Percentiles rank a stretch among this genome's conserved stretches.
phyloP scores from a whole-genome alignment of 2,329 filamentous ascomycete genomes.

The Talaromyces sp. region DNA sequence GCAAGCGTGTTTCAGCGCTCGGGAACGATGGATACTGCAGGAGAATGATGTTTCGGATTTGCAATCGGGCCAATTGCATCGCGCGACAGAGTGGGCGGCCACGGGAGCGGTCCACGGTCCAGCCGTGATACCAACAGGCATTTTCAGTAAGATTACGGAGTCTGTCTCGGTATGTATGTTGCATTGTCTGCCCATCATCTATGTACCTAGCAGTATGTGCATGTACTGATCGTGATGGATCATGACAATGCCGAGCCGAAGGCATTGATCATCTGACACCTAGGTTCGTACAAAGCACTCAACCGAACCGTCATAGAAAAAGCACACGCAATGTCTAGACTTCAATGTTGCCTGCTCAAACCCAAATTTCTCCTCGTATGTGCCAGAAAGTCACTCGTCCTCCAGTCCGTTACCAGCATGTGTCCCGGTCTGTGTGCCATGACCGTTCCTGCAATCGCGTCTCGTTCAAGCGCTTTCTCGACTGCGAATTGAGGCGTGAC shows the following conservation, averaged over 20 bases:
- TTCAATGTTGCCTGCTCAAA: not conserved
- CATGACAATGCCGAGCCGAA: not conserved
- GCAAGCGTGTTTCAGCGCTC: not conserved
- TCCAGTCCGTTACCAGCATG: constrained; percentile 59
- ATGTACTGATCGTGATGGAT: not conserved
- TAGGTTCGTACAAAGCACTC: not conserved
- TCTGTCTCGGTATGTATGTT: not conserved
- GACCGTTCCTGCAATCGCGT: constrained; percentile 52
- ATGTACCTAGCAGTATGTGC: too few relatives aligned
- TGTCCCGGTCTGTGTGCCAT: constrained; percentile 62
- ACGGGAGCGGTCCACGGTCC: constrained; percentile 6
- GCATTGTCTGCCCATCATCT: not conserved
- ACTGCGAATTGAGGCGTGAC: constrained; percentile 66
- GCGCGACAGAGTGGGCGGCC: not conserved
- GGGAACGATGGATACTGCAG: not conserved
- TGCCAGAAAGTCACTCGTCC: constrained; percentile 38
- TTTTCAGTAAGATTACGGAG: not conserved
- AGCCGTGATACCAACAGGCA: not conserved
- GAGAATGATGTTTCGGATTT: not conserved
- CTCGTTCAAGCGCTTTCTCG: constrained; percentile 57
- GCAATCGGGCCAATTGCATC: not conserved
- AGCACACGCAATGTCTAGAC: not conserved
- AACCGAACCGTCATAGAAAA: not conserved
- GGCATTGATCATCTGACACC: not conserved
- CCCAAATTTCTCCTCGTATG: not conserved